Evolutionary conservation across 257 asterid species (phyloP).

Genomic region (Mentha longifolia): DNA sequence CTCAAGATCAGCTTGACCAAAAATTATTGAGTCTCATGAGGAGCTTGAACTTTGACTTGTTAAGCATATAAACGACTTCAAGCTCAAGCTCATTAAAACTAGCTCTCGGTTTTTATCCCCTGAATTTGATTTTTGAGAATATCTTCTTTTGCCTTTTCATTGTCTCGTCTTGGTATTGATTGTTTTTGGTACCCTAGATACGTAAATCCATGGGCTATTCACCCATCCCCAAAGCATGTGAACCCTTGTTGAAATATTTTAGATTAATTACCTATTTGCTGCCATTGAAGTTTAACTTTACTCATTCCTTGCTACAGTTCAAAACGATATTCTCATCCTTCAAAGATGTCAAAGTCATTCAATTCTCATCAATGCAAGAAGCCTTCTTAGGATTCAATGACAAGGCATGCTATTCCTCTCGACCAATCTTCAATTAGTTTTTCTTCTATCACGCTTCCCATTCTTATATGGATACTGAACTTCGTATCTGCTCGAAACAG

Average conservation of each 20-base stretch:
- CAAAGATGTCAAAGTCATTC: slow-evolving; percentile 83
- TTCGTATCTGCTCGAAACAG: slow-evolving; percentile 44
- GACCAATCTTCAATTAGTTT: neutral
- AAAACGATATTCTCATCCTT: slow-evolving; percentile 72
- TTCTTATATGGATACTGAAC: slow-evolving; percentile 1
- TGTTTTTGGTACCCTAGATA: too few relatives aligned
- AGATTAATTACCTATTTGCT: neutral
- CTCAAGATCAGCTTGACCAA: too few relatives aligned
- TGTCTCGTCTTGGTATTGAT: too few relatives aligned
- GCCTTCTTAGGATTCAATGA: slow-evolving; percentile 84
- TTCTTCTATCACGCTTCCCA: neutral
- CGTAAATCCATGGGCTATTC: too few relatives aligned
- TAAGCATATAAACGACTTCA: too few relatives aligned
- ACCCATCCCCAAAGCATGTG: neutral
- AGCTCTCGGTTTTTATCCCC: too few relatives aligned
- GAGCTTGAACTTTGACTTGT: too few relatives aligned
- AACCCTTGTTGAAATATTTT: neutral
- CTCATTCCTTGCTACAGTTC: slow-evolving; percentile 54
- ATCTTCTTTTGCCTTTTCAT: too few relatives aligned
- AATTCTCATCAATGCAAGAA: slow-evolving; percentile 90
- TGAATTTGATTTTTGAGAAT: too few relatives aligned
- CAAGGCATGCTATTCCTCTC: slow-evolving; percentile 60
- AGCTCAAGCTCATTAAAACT: too few relatives aligned
- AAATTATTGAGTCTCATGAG: too few relatives aligned
- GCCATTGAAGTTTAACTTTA: neutral